Percentiles rank a stretch among this genome's conserved stretches.
Conservation (phyloP, 2,329 filamentous ascomycete genomes). For the Zalaria obscura region DNA sequence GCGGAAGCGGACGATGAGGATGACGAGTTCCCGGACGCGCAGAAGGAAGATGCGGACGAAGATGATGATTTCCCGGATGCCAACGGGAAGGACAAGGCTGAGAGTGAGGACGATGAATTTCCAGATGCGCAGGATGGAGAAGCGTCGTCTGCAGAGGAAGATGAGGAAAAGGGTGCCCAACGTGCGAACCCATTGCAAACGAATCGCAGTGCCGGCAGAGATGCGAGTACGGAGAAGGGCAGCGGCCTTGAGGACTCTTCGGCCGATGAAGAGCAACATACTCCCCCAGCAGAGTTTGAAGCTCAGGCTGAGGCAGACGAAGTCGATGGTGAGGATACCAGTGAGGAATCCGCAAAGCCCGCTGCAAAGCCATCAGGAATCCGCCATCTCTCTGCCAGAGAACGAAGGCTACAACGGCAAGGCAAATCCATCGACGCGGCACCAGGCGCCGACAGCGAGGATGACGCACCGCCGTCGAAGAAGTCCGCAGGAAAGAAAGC, state of each 20-base stretch:
- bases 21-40: constrained; percentile 10
- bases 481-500: constrained; percentile 8
- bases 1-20: constrained; percentile 9
- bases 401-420: constrained; percentile 23
- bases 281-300: constrained; percentile 3
- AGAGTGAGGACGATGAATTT: constrained; percentile 25
- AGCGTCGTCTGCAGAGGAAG: constrained; percentile 8
- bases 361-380: constrained; percentile 12
- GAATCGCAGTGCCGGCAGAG: constrained; percentile 11
- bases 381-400: constrained; percentile 22
- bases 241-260: constrained; percentile 10
- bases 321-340: constrained; percentile 20
- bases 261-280: constrained; percentile 19
- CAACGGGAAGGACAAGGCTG: constrained; percentile 18
- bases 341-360: constrained; percentile 9
- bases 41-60: constrained; percentile 16
- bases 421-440: constrained; percentile 6
- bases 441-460: constrained; percentile 3
- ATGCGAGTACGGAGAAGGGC: constrained; percentile 13
- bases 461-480: constrained; percentile 6
- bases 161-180: constrained; percentile 2
- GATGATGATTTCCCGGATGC: constrained; percentile 9
- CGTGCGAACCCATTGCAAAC: constrained; percentile 7
- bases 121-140: constrained; percentile 20
- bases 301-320: constrained; percentile 11